Base-by-base conservation (phyloP, 2,329 filamentous ascomycete species). In the Elsinoe necatrix region DNA sequence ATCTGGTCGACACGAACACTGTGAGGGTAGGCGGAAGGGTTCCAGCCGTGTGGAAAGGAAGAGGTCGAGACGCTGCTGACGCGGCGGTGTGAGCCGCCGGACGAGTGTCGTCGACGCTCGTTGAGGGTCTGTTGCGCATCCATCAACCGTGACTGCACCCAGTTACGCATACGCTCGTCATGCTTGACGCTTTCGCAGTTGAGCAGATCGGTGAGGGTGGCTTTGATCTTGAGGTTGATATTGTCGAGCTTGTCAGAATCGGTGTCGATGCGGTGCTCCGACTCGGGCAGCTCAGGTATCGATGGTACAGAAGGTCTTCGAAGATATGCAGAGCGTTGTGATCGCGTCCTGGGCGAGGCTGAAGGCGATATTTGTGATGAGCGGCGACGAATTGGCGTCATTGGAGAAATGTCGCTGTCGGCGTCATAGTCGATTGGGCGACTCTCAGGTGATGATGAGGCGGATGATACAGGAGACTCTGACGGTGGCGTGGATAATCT, bases 191-290 rank as follows among this genome's bases (percentile, higher is more conserved):
- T 72, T 14, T 77, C 74, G 47, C 76, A 78, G 60, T 80, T 80
- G 55, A 81, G 67, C 1, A 81, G 68, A 58, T 79, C 76, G 9
- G 77, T 80, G 48, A 81, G 69, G 8, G 75, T 78, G 18, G 70
- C 71, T 62, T 80, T 80, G 66, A 80, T 79, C 60, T 77, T 74
- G 52, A 76, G 70, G 60, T 78, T 79, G 65, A 79, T 71, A 41
- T 76, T 67, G 58, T 70, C 72, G n/a, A 78, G 65, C 59, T 72
- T 73, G 65, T 72, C 65, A 62, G 75, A 64, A 72, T 78, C 69
- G 61, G 71, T 60, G 35, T 63, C 62, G 61, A 69, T 65, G 68
- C 73, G 50, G 58, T 48, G 27, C n/a, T 58, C 58, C 3, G 48
- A 21, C 12, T 48, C 56, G 3, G 47, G 54, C 18, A 58, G 54